Percentiles rank a stretch among this genome's conserved stretches.
Conservation (phyloP, 2,329 filamentous ascomycete genomes). For the Alternaria brassicae region DNA sequence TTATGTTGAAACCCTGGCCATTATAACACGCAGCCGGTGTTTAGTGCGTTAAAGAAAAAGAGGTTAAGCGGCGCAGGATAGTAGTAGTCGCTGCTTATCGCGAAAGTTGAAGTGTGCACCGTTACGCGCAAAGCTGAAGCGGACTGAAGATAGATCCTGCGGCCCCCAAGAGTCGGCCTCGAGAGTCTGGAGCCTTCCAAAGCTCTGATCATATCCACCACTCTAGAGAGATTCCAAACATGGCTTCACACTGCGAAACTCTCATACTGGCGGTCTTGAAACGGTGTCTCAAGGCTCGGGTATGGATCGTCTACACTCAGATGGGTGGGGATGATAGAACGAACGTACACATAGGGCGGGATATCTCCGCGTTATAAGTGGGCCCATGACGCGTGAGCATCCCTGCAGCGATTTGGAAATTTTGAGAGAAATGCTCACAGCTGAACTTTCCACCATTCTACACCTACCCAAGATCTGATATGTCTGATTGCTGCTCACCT, state of each 20-base stretch:
- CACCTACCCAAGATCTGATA: not conserved
- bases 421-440: constrained; percentile 19
- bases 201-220: not conserved
- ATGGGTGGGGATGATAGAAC: not conserved
- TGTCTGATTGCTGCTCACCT: not conserved
- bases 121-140: not conserved
- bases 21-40: not conserved
- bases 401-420: constrained; percentile 23
- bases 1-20: not conserved
- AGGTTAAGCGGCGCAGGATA: not conserved
- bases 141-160: not conserved
- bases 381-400: constrained; percentile 8
- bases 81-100: not conserved
- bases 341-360: constrained; percentile 13
- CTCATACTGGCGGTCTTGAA: not conserved
- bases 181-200: not conserved
- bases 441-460: constrained; percentile 6
- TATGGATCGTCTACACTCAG: not conserved
- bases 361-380: constrained; percentile 19
- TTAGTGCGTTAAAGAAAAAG: not conserved
- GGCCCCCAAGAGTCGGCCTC: not conserved
- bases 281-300: not conserved
- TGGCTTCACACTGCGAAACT: not conserved
- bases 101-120: not conserved
- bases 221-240: not conserved